Base-by-base conservation (phyloP, 805 yeast genomes). In the Saturnispora bothae region DNA sequence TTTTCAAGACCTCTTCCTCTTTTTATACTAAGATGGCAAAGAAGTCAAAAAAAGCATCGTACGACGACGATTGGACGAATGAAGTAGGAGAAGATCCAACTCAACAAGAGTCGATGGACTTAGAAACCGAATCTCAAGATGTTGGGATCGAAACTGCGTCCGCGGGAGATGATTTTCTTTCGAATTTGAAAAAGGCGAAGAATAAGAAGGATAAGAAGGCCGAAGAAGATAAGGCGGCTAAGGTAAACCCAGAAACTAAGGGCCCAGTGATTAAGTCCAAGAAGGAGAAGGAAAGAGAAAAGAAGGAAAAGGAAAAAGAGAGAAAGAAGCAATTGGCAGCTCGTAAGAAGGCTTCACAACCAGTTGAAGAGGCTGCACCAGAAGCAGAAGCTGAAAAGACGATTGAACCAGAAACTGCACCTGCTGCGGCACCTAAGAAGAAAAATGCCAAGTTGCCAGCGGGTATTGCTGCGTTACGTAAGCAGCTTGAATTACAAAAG, bases 231-330 rank as follows among this genome's bases (percentile, higher is more conserved):
- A 54, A 50, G 44, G 74, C 69, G 34, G 47, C 49, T 2, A 35
- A 36, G 20, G 42, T 41, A 17, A 43, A 43, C 12, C 43, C 51
- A 10, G 7, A 10, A 7, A 33, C 46, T 23, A 53, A 54, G 39
- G 85, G 73, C 22, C 85, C 89, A 34, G 71, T 76, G 47, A 68
- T 86, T 54, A 85, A 88, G 61, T 76, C 89, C 41, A 92, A 89
- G 73, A 86, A 89, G 64, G 97, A 83, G 54, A 83, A 82, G 64
- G 94, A 89, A 65, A 88, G 79, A 66, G 95, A 92, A 61, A 84
- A 83, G 76, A 94, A 89, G 60, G 95, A 88, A 60, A 76, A 74
- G 48, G 94, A 83, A 57, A 89, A 89, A 69, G 83, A 79, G 50
- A 72, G 78, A 61, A 89, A 89, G 79, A 86, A 84, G 65, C 94